Conservation (phyloP, 2,329 filamentous ascomycete genomes). For the Colletotrichum sp. region DNA sequence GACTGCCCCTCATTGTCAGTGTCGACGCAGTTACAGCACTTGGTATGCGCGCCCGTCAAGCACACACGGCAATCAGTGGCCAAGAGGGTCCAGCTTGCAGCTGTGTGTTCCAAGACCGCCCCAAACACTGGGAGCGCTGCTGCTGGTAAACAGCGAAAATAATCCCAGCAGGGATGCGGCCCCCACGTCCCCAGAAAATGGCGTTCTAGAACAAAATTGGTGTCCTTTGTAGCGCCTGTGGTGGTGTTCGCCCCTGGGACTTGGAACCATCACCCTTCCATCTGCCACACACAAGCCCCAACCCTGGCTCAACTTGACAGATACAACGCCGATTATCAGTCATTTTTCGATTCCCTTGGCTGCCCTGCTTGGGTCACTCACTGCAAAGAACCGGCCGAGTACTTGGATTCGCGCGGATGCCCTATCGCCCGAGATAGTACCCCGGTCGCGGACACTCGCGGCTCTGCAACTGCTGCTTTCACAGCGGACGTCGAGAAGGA, state of each 20-base stretch:
- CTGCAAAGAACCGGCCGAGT: constrained; percentile 5
- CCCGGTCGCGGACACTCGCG: not conserved
- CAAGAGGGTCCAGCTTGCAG: not conserved
- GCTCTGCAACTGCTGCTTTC: not conserved
- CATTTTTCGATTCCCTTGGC: not conserved
- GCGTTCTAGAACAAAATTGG: constrained; percentile 21
- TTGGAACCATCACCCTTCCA: constrained; percentile 4
- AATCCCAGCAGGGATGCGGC: constrained; percentile 15
- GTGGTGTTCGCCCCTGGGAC: constrained; percentile 10
- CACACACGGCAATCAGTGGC: not conserved
- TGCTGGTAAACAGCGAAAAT: constrained; percentile 11
- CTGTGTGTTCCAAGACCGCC: not conserved
- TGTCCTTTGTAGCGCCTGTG: not conserved
- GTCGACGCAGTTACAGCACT: not conserved
- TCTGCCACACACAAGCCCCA: not conserved
- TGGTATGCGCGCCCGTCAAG: not conserved
- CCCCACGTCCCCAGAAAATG: constrained; percentile 21
- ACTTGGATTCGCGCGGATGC: not conserved
- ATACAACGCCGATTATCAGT: not conserved
- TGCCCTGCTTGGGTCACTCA: not conserved
- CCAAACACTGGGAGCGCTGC: not conserved
- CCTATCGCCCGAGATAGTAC: not conserved
- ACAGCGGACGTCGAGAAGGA: not conserved
- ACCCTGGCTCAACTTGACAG: not conserved
- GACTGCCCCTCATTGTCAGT: not conserved